Percentiles rank a stretch among this genome's conserved stretches.
phyloP scores from a whole-genome alignment of 257 asterid species.

The Avicennia marina region DNA sequence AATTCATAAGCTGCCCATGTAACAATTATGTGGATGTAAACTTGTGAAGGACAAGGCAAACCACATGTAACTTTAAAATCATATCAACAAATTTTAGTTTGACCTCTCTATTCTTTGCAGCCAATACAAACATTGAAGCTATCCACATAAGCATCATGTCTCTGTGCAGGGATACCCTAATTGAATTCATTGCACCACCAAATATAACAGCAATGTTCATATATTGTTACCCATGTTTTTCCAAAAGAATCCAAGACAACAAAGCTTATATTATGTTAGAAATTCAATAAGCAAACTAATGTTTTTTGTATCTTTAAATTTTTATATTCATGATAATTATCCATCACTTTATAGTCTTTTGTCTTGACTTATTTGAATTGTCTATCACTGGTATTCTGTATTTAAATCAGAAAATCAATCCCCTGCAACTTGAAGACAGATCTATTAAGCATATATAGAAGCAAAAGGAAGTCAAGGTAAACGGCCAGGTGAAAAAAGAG shows the following conservation, averaged over 20 bases:
- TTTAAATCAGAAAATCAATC: too few relatives aligned
- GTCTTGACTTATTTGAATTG: too few relatives aligned
- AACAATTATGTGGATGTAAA: neutral
- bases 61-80: neutral
- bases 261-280: neutral
- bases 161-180: neutral
- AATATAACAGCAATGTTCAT: neutral
- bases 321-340: too few relatives aligned
- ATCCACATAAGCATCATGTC: neutral
- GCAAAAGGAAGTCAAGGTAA: too few relatives aligned
- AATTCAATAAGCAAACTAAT: neutral
- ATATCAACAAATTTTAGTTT: neutral
- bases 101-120: neutral
- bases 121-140: constrained; percentile 1
- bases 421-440: too few relatives aligned
- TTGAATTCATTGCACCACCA: constrained; percentile 1
- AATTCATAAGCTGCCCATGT: neutral
- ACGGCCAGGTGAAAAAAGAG: too few relatives aligned
- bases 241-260: constrained; percentile 3
- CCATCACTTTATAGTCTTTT: too few relatives aligned
- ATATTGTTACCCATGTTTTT: constrained; percentile 7
- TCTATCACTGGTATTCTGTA: too few relatives aligned
- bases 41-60: neutral
- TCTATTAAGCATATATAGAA: too few relatives aligned
- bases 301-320: neutral